These are phyloP conservation scores for Neurospora tetrasperma DNA, from an alignment of 495 filamentous ascomycete species.

Conservation along the genomic window DNA sequence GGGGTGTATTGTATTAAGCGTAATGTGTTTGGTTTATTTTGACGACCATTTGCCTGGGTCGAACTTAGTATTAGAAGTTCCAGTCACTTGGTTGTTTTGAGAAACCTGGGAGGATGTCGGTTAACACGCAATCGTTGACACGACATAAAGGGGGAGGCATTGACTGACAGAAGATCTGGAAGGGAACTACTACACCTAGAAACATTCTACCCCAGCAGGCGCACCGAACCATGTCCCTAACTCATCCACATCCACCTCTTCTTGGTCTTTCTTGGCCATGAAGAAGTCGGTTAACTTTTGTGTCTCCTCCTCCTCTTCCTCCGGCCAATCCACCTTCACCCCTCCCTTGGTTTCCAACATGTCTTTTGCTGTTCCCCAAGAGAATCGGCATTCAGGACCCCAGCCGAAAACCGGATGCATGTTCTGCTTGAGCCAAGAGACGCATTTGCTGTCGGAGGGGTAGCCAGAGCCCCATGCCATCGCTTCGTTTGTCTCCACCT, in stretches of 20 bases:
- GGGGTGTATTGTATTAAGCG: no score
- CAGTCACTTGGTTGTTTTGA: not conserved
- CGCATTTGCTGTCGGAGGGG: conserved; percentile 75
- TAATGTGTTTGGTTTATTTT: no score
- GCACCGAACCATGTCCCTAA: conserved; percentile 55
- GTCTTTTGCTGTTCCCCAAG: conserved; percentile 91
- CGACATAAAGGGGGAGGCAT: not conserved
- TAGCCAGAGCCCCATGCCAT: conserved; percentile 81
- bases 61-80: not conserved
- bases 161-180: not conserved
- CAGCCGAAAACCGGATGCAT: conserved; percentile 95
- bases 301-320: conserved; percentile 53
- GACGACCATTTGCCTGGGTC: no score
- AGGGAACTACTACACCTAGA: conserved; percentile 21
- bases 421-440: conserved; percentile 67
- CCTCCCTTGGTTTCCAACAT: conserved; percentile 62
- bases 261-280: conserved; percentile 14
- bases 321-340: conserved; percentile 75
- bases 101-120: not conserved
- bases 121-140: not conserved
- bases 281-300: conserved; percentile 70
- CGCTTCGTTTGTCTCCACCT: conserved; percentile 2
- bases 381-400: conserved; percentile 85
- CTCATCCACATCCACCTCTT: conserved; percentile 42
- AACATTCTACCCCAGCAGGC: conserved; percentile 46